Conservation (phyloP, 2,329 filamentous ascomycete species). For the Colletotrichum phormii region DNA sequence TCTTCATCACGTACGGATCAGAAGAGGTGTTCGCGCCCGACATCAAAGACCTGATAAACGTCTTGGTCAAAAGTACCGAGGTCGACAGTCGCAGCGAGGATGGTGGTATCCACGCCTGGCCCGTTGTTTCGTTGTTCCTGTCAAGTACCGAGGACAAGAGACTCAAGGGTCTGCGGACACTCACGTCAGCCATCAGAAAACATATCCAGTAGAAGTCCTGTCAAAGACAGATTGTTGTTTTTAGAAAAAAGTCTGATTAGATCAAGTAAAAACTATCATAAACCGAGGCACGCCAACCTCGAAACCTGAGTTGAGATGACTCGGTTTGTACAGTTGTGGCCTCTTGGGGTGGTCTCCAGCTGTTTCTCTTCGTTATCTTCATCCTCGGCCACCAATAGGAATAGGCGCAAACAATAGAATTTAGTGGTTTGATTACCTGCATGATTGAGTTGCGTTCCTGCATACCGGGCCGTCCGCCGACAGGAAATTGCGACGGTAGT, state of each 20-base stretch:
- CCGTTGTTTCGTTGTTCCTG: slow-evolving; percentile 74
- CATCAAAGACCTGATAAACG: slow-evolving; percentile 68
- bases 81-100: slow-evolving; percentile 70
- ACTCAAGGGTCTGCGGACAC: slow-evolving; percentile 61
- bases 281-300: slow-evolving; percentile 49
- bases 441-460: slow-evolving; percentile 30
- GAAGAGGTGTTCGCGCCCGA: slow-evolving; percentile 84
- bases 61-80: slow-evolving; percentile 64
- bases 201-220: slow-evolving; percentile 23
- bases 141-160: slow-evolving; percentile 61
- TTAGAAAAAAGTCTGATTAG: slow-evolving; percentile 66
- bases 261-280: slow-evolving; percentile 69
- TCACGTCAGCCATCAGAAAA: slow-evolving; percentile 35
- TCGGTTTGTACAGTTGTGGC: slow-evolving; percentile 60
- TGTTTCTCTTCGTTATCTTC: slow-evolving; percentile 55
- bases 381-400: slow-evolving; percentile 42
- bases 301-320: slow-evolving; percentile 59
- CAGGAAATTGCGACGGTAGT: slow-evolving; percentile 9
- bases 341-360: slow-evolving; percentile 43
- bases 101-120: slow-evolving; percentile 85
- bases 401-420: slow-evolving; percentile 25
- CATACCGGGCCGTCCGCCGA: slow-evolving; percentile 19
- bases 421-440: slow-evolving; percentile 34
- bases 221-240: not conserved
- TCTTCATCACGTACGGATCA: slow-evolving; percentile 77